These are phyloP conservation scores for Paraglomus occultum DNA, from an alignment of 192 early-diverging fungal genomes.

Conservation along the genomic window DNA sequence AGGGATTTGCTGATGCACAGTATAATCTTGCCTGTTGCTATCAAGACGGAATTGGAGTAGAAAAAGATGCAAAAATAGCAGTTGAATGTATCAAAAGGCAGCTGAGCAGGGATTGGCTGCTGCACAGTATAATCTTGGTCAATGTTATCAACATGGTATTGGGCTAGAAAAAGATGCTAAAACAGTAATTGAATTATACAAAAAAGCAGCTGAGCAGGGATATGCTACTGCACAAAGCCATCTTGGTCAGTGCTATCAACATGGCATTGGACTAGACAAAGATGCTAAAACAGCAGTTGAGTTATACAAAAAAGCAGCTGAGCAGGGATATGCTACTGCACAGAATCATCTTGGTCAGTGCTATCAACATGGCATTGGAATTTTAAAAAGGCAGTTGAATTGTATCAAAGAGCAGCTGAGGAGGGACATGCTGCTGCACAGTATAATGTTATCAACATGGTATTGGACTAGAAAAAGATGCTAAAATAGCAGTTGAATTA, in stretches of 20 bases:
- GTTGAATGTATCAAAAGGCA: not conserved
- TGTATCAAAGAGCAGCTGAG: too few species aligned
- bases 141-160: not conserved
- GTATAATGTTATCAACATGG: too few species aligned
- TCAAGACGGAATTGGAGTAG: slow-evolving; percentile 1
- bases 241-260: slow-evolving; percentile 69
- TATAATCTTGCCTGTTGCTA: not conserved
- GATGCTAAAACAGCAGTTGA: slow-evolving; percentile 46
- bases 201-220: not conserved
- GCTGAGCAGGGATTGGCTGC: not conserved
- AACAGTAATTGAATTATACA: not conserved
- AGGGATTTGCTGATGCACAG: not conserved
- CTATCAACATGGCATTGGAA: slow-evolving; percentile 51
- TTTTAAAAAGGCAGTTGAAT: slow-evolving; percentile 27
- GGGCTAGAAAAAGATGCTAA: not conserved
- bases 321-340: slow-evolving; percentile 44
- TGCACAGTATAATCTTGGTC: not conserved
- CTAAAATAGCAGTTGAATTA: too few species aligned
- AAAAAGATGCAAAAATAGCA: not conserved
- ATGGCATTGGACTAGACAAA: slow-evolving; percentile 56
- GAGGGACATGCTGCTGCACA: too few species aligned
- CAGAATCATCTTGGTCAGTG: slow-evolving; percentile 69
- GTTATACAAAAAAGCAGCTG: slow-evolving; percentile 42
- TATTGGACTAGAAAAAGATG: too few species aligned
- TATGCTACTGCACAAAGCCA: slow-evolving; percentile 70